Evolutionary conservation across 768 basidiomycete species (phyloP).

Genomic region (Krasilnikovozyma curviuscula): DNA sequence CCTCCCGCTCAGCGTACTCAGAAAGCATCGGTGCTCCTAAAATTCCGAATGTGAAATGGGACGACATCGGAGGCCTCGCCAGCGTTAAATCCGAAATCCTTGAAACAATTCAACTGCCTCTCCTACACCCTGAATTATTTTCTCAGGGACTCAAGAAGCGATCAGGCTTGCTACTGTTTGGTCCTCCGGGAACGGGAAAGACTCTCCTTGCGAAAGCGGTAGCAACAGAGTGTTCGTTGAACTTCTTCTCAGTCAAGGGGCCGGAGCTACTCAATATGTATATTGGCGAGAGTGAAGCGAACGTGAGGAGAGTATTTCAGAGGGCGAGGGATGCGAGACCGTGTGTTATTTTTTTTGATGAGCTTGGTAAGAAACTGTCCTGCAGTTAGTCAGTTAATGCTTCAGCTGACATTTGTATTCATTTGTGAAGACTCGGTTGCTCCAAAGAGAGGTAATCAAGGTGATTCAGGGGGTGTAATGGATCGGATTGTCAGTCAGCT

Average conservation of each 20-base stretch:
- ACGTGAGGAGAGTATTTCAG: slow-evolving; percentile 53
- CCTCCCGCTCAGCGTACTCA: slow-evolving; percentile 58
- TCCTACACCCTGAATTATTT: slow-evolving; percentile 79
- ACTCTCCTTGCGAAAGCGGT: slow-evolving; percentile 83
- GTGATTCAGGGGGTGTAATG: slow-evolving; percentile 95
- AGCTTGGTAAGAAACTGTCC: too few relatives aligned
- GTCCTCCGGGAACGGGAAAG: slow-evolving; percentile 90
- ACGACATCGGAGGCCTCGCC: slow-evolving; percentile 84
- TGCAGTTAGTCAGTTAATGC: too few relatives aligned
- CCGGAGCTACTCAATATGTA: slow-evolving; percentile 96
- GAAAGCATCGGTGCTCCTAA: slow-evolving; percentile 93
- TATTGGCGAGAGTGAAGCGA: slow-evolving; percentile 77
- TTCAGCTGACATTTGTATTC: too few relatives aligned
- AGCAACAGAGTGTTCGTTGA: slow-evolving; percentile 80
- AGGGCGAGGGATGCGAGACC: slow-evolving; percentile 76
- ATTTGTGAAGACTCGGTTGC: slow-evolving; percentile 92
- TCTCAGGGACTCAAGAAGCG: slow-evolving; percentile 81
- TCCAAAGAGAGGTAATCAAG: slow-evolving; percentile 82
- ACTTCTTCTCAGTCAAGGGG: slow-evolving; percentile 94
- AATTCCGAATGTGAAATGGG: slow-evolving; percentile 89
- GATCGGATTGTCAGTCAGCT: slow-evolving; percentile 91
- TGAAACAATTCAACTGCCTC: slow-evolving; percentile 82
- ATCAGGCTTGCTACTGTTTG: slow-evolving; percentile 81
- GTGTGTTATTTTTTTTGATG: slow-evolving; percentile 93
- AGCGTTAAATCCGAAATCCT: slow-evolving; percentile 78